Base-by-base conservation (phyloP, 78 protist species). In the Paratrimastix pyriformis region DNA sequence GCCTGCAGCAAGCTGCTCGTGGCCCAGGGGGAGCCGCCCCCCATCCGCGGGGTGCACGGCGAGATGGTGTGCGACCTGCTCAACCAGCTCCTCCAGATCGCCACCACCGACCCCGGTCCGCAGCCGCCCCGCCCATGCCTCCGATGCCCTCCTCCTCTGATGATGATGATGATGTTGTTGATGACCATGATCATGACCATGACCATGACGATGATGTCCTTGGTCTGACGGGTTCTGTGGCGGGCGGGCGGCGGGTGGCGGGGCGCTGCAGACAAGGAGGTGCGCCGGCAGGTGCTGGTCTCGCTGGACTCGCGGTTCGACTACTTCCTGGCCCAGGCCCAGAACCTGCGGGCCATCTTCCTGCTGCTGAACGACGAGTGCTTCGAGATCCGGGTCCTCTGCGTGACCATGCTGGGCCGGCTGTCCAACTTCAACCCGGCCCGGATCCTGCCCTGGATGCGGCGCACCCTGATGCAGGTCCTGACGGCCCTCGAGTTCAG, bases 401-500 rank as follows among this genome's bases (percentile, higher is more conserved):
- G 89, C 26, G 70, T 91, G 38, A 21, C 50, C 21, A 66, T 93
- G 0, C 62, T 92, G 9, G 94, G 97, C 24, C 84, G 97, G 3
- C 82, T 96, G 3, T 65, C 95, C 26, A 24, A 15, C n/a, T 65
- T 81, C 45, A 96, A 94, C 69, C 99, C 99, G 2, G 93, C 95
- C 42, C 70, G 84, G 48, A 93, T 90, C 32, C 44, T 92, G 86
- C 98, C 99, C 6, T 38, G 92, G 24, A 77, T 94, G 30, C 71
- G 99, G 48, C 48, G 7, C 84, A 80, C 87, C 2, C 82, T 95
- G 33, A 71, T 92, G 32, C 94, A 90, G 60, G 77, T 95, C 4
- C 83, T 95, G 21, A 88, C 92, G 0, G 93, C 90, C 62, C 77
- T 93, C 39, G 87, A 83, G 30, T 82, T 8, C 45, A 15, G 75